Conservation (phyloP, 495 filamentous ascomycete species). For the Penicillium lagena region DNA sequence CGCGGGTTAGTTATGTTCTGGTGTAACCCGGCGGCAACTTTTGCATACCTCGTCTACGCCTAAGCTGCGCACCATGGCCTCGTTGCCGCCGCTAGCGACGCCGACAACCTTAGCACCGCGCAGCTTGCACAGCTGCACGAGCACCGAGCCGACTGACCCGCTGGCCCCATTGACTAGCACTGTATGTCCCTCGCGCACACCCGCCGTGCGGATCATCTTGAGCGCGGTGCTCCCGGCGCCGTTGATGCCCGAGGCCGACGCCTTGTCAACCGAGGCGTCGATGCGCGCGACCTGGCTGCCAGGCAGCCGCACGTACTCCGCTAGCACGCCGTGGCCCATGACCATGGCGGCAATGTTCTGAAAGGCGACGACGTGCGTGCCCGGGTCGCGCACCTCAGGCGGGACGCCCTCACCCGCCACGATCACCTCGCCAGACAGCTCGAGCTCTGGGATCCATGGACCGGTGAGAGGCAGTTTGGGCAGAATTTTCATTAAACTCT, state of each 20-base stretch:
- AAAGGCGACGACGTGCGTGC: conserved; percentile 10
- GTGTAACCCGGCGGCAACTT: not conserved
- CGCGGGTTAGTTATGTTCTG: not conserved
- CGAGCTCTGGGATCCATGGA: conserved; percentile 12
- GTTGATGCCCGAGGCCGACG: conserved; percentile 16
- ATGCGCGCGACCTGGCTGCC: conserved; percentile 7
- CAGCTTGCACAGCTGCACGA: conserved; percentile 18
- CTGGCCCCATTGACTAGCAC: conserved; percentile 22
- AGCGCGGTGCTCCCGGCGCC: conserved; percentile 15
- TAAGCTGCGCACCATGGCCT: conserved; percentile 14
- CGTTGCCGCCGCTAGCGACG: conserved; percentile 19
- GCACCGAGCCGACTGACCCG: conserved; percentile 14
- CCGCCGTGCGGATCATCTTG: conserved; percentile 17
- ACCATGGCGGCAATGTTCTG: conserved; percentile 4
- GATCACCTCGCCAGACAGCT: conserved; percentile 12
- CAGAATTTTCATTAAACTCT: conserved; percentile 4
- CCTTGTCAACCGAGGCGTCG: conserved; percentile 10
- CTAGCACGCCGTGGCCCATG: conserved; percentile 9
- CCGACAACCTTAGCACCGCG: conserved; percentile 16
- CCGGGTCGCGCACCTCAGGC: conserved; percentile 6
- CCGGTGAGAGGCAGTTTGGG: conserved; percentile 7
- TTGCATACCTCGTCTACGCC: conserved; percentile 16
- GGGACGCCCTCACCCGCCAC: conserved; percentile 7
- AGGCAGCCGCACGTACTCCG: conserved; percentile 11
- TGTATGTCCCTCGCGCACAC: conserved; percentile 15